Base-by-base conservation (phyloP, 2,329 filamentous ascomycete genomes). In the Xylariaceae sp. region DNA sequence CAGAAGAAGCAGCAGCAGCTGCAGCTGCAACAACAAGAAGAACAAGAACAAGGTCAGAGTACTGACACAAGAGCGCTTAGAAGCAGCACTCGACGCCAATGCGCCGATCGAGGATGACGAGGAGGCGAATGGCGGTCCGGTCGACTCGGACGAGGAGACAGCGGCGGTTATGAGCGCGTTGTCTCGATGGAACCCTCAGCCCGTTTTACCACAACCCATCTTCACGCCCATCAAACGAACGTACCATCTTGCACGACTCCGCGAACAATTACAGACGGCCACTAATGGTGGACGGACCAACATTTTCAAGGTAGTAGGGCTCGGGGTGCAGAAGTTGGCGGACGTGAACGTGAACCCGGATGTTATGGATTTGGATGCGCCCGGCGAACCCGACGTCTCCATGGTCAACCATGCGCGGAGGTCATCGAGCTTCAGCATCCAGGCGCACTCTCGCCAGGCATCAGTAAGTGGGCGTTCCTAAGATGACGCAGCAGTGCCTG, bases 111-210 rank as follows among this genome's bases (percentile, higher is more conserved):
- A 93, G 67, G 92, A 97, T 63, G 90, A 93, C 61, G 84, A 92
- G 68, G 90, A 95, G 51, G 84, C 84, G 59, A 90, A 90, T 62
- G 86, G 85, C 4, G 89, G 86, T 2, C 89, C 90, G 1, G 85
- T 99, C 44, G 94, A 99, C 73, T 94, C 90, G 1, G 94, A 99
- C 71, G 94, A 97, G 77, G 94, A 99, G 74, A 91, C 90, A 54
- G 88, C 92, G 53, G 82, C 88, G 0, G 90, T 97, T 55, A 96
- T 97, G 91, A 80, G 83, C 37, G 89, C 90, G 6, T 82, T 93
- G 56, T 80, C 86, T 23, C 84, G 86, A 56, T 91, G 90, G 76
- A 86, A 86, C 49, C 92, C 93, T 0, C 86, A 88, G 63, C 92
- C 93, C 0, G 77, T 96, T 3, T 82, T 90, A 34, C 84, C 86